Conservation (phyloP, 495 filamentous ascomycete species). For the Penicillium antarcticum region DNA sequence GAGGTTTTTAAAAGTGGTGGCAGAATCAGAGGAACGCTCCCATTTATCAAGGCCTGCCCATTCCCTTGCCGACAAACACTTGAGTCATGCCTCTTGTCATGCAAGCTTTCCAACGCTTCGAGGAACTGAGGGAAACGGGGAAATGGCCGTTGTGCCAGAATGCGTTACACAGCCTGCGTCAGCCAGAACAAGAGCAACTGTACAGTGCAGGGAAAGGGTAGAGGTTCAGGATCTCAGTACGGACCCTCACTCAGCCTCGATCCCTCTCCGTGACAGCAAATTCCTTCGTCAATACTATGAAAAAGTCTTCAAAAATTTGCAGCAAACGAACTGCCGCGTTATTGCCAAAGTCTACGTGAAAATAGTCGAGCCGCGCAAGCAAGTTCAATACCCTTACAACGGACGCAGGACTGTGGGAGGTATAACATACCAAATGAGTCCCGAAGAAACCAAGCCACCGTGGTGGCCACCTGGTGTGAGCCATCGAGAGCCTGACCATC, state of each 20-base stretch:
- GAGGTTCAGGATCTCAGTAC: constrained; percentile 26
- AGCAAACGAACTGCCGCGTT: constrained; percentile 65
- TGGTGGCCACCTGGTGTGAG: constrained; percentile 74
- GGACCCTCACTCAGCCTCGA: constrained; percentile 26
- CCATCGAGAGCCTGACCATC: constrained; percentile 78
- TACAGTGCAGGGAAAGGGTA: constrained; percentile 15
- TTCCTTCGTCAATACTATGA: constrained; percentile 58
- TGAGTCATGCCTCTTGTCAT: too few relatives aligned
- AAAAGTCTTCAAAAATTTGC: constrained; percentile 60
- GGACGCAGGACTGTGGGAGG: constrained; percentile 44
- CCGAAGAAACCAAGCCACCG: constrained; percentile 51
- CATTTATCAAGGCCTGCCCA: too few relatives aligned
- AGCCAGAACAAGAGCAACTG: constrained; percentile 7
- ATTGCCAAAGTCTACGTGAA: constrained; percentile 81
- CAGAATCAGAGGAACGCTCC: background rate
- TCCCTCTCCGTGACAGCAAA: constrained; percentile 54
- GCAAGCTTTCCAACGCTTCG: too few relatives aligned
- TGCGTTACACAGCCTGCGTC: background rate
- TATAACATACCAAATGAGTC: constrained; percentile 31
- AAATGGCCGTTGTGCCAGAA: too few relatives aligned
- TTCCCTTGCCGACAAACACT: too few relatives aligned
- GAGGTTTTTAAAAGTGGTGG: constrained; percentile 36
- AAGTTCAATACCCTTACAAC: constrained; percentile 77
- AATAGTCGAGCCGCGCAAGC: constrained; percentile 78
- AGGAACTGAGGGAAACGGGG: too few relatives aligned